These are phyloP conservation scores for Stropharia rugosoannulata DNA, from an alignment of 768 basidiomycete species.

Conservation along the genomic window DNA sequence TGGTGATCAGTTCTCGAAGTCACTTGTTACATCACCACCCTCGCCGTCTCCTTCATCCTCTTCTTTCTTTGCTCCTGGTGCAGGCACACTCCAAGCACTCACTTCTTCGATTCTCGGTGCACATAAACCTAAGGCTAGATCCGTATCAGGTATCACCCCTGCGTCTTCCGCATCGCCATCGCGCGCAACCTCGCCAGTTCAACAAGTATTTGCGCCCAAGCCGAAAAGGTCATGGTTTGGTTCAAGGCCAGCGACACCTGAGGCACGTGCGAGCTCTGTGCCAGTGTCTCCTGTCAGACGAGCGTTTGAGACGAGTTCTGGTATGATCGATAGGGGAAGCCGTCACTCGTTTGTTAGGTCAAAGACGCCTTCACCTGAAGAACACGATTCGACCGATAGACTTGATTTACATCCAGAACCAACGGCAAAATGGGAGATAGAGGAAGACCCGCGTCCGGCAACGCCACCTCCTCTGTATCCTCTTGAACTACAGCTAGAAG, in stretches of 20 bases:
- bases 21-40: neutral
- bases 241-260: neutral
- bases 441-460: neutral
- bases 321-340: neutral
- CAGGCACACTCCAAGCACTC: neutral
- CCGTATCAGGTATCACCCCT: no score
- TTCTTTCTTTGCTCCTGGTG: neutral
- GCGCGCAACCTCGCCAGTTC: neutral
- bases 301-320: neutral
- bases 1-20: neutral
- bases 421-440: neutral
- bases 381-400: neutral
- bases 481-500: neutral
- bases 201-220: neutral
- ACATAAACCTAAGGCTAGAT: neutral
- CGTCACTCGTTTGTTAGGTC: no score
- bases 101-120: neutral
- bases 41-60: neutral
- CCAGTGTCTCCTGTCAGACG: neutral
- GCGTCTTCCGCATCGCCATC: neutral
- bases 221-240: neutral
- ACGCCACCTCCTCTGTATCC: conserved; percentile 11
- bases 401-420: no score
- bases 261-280: neutral
- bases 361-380: neutral